Evolutionary conservation across 805 yeast genomes (phyloP).

Genomic region (Nakazawaea pomicola): DNA sequence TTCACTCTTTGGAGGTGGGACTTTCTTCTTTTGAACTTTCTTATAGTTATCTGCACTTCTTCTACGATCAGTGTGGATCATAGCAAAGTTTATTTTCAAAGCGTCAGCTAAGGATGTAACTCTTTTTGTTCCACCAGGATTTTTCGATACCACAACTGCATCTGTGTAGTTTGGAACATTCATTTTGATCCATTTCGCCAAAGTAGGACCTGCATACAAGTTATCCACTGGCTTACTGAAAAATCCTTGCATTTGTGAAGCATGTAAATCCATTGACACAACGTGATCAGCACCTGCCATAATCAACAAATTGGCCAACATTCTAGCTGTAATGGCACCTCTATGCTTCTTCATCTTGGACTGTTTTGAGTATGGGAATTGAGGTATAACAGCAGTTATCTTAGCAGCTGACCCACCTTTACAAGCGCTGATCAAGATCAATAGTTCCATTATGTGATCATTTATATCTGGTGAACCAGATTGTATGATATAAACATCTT

Average conservation of each 20-base stretch:
- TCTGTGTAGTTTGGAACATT: conserved; percentile 79
- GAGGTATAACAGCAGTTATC: conserved; percentile 95
- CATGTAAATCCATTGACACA: conserved; percentile 93
- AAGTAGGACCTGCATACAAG: conserved; percentile 91
- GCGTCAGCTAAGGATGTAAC: conserved; percentile 98
- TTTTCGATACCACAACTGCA: conserved; percentile 96
- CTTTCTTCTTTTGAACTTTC: conserved; percentile 19
- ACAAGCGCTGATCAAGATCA: conserved; percentile 91
- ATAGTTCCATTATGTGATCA: conserved; percentile 93
- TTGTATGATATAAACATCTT: conserved; percentile 91
- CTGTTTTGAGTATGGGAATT: conserved; percentile 96
- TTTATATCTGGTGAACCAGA: conserved; percentile 84
- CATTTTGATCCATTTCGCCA: conserved; percentile 93
- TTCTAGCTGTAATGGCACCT: conserved; percentile 97
- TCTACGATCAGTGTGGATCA: conserved; percentile 98
- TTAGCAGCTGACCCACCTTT: conserved; percentile 98
- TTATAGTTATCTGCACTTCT: conserved; percentile 64
- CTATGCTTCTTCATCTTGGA: conserved; percentile 98
- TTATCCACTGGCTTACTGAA: conserved; percentile 97
- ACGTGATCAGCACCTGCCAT: conserved; percentile 99
- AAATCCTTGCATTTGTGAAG: conserved; percentile 99
- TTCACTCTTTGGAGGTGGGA: conserved; percentile 4
- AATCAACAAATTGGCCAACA: conserved; percentile 89
- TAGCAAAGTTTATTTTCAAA: conserved; percentile 91
- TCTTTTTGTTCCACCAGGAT: conserved; percentile 98